Conservation (phyloP, 306 rosid species). For the Vigna trinervia region DNA sequence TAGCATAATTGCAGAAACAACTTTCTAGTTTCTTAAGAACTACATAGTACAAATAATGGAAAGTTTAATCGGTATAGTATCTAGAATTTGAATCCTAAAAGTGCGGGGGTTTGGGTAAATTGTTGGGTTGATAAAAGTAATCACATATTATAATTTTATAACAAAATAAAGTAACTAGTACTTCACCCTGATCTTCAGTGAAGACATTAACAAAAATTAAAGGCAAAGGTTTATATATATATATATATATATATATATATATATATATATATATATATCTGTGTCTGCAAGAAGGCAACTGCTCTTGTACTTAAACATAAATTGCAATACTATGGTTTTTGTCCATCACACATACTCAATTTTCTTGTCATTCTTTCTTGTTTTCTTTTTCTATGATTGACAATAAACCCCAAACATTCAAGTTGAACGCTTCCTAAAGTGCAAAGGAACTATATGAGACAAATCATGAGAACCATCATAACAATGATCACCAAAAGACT, state of each 20-base stretch:
- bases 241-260: too few relatives aligned
- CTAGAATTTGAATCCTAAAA: conserved; percentile 11
- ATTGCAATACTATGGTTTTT: background rate
- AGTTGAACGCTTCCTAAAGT: background rate
- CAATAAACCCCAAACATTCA: conserved; percentile 23
- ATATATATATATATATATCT: too few relatives aligned
- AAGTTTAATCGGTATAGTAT: background rate
- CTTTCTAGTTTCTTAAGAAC: conserved; percentile 10
- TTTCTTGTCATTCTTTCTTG: background rate
- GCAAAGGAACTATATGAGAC: background rate
- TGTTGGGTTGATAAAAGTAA: background rate
- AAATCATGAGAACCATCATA: background rate
- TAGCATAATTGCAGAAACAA: conserved; percentile 30
- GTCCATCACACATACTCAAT: conserved; percentile 7
- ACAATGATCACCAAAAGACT: background rate
- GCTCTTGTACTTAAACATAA: background rate
- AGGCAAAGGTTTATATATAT: background rate
- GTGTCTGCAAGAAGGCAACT: background rate
- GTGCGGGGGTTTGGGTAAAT: background rate
- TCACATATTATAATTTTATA: background rate
- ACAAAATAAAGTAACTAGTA: conserved; percentile 4
- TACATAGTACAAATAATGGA: background rate
- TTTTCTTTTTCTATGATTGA: background rate
- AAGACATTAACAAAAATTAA: background rate
- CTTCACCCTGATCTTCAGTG: background rate